These are phyloP conservation scores for Tylopilus plumbeoviolaceoides DNA, from an alignment of 768 basidiomycete species.

Conservation along the genomic window DNA sequence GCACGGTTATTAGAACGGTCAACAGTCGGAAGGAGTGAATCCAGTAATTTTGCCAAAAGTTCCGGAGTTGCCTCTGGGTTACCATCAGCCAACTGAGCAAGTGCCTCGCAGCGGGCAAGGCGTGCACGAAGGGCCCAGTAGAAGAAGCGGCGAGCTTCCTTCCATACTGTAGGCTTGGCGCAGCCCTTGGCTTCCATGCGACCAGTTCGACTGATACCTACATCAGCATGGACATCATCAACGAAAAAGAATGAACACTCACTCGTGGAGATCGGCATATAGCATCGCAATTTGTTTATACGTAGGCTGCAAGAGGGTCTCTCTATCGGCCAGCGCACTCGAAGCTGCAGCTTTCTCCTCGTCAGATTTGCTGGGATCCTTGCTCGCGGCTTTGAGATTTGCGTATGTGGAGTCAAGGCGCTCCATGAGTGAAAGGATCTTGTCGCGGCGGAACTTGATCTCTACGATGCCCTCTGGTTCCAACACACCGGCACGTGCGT, in stretches of 20 bases:
- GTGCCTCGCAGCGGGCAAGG: conserved; percentile 61
- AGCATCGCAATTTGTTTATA: conserved; percentile 93
- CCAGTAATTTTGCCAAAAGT: conserved; percentile 61
- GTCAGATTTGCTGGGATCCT: conserved; percentile 64
- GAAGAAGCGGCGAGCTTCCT: conserved; percentile 83
- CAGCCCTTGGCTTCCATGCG: conserved; percentile 99
- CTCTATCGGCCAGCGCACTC: conserved; percentile 67
- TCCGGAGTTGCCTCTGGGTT: conserved; percentile 67
- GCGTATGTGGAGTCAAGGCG: conserved; percentile 85
- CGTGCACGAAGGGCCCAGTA: conserved; percentile 93
- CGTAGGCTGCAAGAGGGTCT: conserved; percentile 77
- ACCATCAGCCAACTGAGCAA: conserved; percentile 61
- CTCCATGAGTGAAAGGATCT: conserved; percentile 87
- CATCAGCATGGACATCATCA: conserved; percentile 2
- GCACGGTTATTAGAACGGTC: conserved; percentile 50
- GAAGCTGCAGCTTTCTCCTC: conserved; percentile 73
- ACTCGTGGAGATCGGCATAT: conserved; percentile 97
- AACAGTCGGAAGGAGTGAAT: conserved; percentile 55
- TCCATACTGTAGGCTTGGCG: conserved; percentile 84
- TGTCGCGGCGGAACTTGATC: conserved; percentile 96
- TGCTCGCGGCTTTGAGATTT: conserved; percentile 73
- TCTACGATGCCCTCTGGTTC: conserved; percentile 98
- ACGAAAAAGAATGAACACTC: conserved; percentile 31
- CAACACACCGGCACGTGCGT: conserved; percentile 91
- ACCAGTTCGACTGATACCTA: conserved; percentile 68